Evolutionary conservation across 176 grass and related monocot species (phyloP), one percentile per base, ranked within the genome.

Genomic region (Pharus latifolius): DNA sequence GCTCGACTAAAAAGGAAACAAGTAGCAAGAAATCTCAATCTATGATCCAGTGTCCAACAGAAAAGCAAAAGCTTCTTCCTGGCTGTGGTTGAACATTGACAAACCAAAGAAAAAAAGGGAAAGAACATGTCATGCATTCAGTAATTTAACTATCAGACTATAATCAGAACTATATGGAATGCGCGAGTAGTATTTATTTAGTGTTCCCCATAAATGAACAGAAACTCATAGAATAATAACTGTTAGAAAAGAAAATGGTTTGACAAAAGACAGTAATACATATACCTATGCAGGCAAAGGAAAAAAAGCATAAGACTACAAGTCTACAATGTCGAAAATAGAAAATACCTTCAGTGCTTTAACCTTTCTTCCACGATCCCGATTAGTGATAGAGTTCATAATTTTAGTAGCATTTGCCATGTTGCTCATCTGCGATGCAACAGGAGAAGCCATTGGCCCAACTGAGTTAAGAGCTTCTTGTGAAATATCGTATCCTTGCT

Each of bases 371-470:
- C 70, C 78, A 34, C 87, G 81, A 60, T 98, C 89, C 61, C 76
- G 72, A 35, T 84, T 92, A 80, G 86, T 79, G 63, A 98, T 71
- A 61, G 90, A 74, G 75, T 90, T 93, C 82, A 98, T 81, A 34
- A 90, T 56, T 74, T 82, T 89, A 70, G 81, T 79, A 74, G 94
- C 41, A 87, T 87, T 92, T 67, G 73, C 73, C 85, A 89, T 89
- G 64, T 89, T 94, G 73, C 80, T 89, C 78, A 82, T 92, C 56
- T 97, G 93, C 53, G 89, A 92, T 72, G 81, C 73, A 38, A 84
- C 83, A 3, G 78, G 83, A 56, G 89, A 92, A 70, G 61, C 37
- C 61, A 80, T 62, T 43, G 77, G 66, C 23, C 63, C 78, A 25
- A 60, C 46, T 42, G 74, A 31, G 31, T 54, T 49, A 49, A 55